Evolutionary conservation across 129 eudicot genomes (phyloP).

Genomic region (Flaveria linearis): DNA sequence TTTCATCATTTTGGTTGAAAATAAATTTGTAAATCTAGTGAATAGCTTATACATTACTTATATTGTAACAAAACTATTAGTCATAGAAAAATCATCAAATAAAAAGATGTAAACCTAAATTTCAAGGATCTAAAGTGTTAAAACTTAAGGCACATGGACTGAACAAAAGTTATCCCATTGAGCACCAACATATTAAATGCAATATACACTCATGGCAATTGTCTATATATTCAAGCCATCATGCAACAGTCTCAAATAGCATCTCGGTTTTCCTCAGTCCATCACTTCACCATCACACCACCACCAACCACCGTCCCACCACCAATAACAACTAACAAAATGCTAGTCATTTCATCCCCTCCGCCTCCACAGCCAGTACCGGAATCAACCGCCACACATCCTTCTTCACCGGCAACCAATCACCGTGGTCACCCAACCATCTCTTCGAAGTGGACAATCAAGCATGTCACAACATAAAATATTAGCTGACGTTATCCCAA

Average conservation of each 20-base stretch:
- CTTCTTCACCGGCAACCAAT: slow-evolving; percentile 4
- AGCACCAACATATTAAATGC: slow-evolving; percentile 17
- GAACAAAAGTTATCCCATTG: slow-evolving; percentile 3
- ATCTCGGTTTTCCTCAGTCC: slow-evolving; percentile 32
- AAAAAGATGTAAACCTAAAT: background rate
- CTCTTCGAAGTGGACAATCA: slow-evolving; percentile 17
- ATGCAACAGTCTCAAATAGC: slow-evolving; percentile 36
- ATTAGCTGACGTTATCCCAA: slow-evolving; percentile 40
- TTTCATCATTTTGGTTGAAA: too few species aligned
- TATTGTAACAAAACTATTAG: background rate
- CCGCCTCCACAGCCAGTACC: background rate
- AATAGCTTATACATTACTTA: too few species aligned
- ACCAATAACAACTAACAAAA: background rate
- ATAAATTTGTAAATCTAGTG: too few species aligned
- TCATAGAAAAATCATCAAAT: background rate
- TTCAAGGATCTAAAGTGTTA: slow-evolving; percentile 14
- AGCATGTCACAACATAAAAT: background rate
- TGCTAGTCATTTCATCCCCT: slow-evolving; percentile 23
- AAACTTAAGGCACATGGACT: slow-evolving; percentile 10
- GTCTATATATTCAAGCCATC: slow-evolving; percentile 34
- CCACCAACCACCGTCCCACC: slow-evolving; percentile 30
- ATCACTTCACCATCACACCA: slow-evolving; percentile 47
- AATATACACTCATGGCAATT: slow-evolving; percentile 22
- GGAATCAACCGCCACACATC: background rate
- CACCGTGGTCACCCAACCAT: background rate